A percentile compares a stretch with the other conserved stretches of the same genome.
phyloP scores from a whole-genome alignment of 768 basidiomycete species.

The Naganishia randhawae region DNA sequence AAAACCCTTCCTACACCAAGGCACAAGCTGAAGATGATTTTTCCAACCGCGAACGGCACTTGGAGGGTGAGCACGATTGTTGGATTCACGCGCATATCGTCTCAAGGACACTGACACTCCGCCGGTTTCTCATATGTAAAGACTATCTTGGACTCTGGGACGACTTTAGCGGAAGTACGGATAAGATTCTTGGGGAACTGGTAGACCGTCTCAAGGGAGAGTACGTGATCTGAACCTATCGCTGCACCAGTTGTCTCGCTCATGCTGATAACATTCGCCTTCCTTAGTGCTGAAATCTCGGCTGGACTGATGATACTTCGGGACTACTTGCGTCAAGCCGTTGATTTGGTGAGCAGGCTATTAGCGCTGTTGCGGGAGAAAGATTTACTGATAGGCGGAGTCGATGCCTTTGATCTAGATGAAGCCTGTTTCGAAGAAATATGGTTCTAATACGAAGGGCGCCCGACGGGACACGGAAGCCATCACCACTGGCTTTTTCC shows the following conservation, averaged over 20 bases:
- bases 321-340: slow-evolving; percentile 23
- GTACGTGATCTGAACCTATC: not conserved
- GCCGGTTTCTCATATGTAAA: not conserved
- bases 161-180: slow-evolving; percentile 6
- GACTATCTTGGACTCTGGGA: slow-evolving; percentile 27
- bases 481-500: slow-evolving; percentile 31
- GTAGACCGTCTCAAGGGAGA: slow-evolving; percentile 22
- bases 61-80: slow-evolving; percentile 11
- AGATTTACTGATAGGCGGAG: too few relatives aligned
- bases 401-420: slow-evolving; percentile 2
- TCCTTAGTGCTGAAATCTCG: slow-evolving; percentile 6
- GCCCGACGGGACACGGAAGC: slow-evolving; percentile 24
- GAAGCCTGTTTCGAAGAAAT: slow-evolving; percentile 27
- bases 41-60: slow-evolving; percentile 4
- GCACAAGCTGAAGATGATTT: slow-evolving; percentile 23
- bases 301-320: slow-evolving; percentile 17
- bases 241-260: slow-evolving; percentile 5
- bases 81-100: not conserved
- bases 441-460: slow-evolving; percentile 28
- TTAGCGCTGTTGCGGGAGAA: not conserved
- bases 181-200: slow-evolving; percentile 18
- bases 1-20: slow-evolving; percentile 15
- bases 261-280: not conserved
- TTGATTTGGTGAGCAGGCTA: slow-evolving; percentile 5
- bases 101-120: not conserved